phyloP scores from a whole-genome alignment of 352 stramenopile genomes.

The Phytophthora nicotianae region DNA sequence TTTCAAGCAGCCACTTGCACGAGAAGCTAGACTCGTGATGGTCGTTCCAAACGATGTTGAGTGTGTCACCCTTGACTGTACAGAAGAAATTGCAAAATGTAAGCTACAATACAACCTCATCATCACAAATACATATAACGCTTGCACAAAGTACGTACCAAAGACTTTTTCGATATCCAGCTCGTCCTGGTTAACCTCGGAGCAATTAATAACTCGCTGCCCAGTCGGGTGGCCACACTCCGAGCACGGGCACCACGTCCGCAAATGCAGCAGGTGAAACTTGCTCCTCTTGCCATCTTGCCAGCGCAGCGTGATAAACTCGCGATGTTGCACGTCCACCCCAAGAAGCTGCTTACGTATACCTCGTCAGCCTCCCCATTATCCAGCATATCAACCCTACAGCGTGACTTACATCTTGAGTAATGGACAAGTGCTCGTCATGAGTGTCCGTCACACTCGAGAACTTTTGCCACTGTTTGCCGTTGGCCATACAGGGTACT shows the following conservation, averaged over 20 bases:
- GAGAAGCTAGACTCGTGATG: conserved; percentile 73
- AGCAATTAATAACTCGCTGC: conserved; percentile 80
- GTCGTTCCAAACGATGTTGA: conserved; percentile 78
- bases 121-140: neutral
- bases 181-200: conserved; percentile 54
- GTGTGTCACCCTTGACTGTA: conserved; percentile 69
- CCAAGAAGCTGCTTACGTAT: conserved; percentile 47
- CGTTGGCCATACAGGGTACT: conserved; percentile 8
- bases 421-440: conserved; percentile 28
- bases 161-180: conserved; percentile 79
- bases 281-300: conserved; percentile 69
- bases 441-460: conserved; percentile 19
- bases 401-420: conserved; percentile 27
- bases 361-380: conserved; percentile 1
- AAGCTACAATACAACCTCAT: neutral
- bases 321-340: conserved; percentile 72
- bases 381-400: neutral
- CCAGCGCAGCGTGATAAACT: conserved; percentile 83
- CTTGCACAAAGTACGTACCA: conserved; percentile 55
- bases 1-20: conserved; percentile 73
- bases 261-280: conserved; percentile 79
- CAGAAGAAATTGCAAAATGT: conserved; percentile 2
- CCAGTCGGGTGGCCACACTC: conserved; percentile 77
- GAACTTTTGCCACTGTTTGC: conserved; percentile 21
- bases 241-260: conserved; percentile 76